phyloP scores from a whole-genome alignment of 441 rosid genomes.

The Viola pubescens region DNA sequence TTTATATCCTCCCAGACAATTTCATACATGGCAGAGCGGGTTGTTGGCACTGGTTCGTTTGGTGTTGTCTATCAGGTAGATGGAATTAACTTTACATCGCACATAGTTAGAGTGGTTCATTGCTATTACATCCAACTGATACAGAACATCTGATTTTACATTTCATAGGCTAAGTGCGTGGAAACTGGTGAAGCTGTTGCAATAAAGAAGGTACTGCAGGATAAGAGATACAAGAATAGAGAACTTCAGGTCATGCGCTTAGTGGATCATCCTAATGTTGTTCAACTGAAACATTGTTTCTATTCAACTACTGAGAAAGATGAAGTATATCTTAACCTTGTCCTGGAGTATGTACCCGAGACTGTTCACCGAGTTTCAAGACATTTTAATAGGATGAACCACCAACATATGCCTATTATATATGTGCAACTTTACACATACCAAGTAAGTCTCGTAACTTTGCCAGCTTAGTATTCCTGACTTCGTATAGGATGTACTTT shows the following conservation, averaged over 20 bases:
- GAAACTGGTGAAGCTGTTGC: constrained; percentile 78
- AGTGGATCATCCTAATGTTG: constrained; percentile 71
- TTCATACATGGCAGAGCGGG: constrained; percentile 86
- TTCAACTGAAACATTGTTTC: constrained; percentile 70
- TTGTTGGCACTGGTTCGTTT: constrained; percentile 79
- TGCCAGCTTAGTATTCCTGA: constrained; percentile 4
- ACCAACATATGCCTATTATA: constrained; percentile 55
- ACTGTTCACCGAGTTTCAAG: constrained; percentile 65
- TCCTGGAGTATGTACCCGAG: constrained; percentile 72
- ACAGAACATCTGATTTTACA: constrained; percentile 1
- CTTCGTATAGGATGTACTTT: constrained; percentile 4
- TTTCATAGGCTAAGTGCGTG: constrained; percentile 66
- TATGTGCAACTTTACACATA: constrained; percentile 65
- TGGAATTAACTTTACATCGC: constrained; percentile 18
- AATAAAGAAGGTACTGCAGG: constrained; percentile 88
- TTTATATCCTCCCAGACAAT: constrained; percentile 40
- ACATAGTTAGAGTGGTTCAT: neutral
- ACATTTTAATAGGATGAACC: constrained; percentile 60
- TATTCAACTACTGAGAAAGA: constrained; percentile 72
- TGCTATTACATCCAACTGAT: neutral
- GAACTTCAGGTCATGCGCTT: constrained; percentile 73
- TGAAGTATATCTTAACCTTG: constrained; percentile 70
- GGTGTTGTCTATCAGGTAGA: constrained; percentile 87
- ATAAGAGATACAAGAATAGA: constrained; percentile 89
- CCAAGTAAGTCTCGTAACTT: constrained; percentile 45